A percentile compares a stretch with the other conserved stretches of the same genome.
Evolutionary conservation across 805 yeast species (phyloP).

Genomic region (Myxozyma mucilagina): DNA sequence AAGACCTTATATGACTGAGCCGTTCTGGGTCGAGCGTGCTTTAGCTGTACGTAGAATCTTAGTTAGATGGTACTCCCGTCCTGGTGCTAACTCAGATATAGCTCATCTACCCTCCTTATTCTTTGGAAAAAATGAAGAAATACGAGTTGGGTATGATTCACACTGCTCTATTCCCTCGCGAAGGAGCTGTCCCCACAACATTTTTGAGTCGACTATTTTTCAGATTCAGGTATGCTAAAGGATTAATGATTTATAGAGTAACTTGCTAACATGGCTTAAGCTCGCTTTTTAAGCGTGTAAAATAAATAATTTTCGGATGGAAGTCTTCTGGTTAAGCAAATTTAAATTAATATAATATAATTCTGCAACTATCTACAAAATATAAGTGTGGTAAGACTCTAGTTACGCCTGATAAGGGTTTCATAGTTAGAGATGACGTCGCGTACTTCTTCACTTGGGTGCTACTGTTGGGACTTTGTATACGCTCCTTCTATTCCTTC

Average conservation of each 20-base stretch:
- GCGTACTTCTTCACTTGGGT: too few relatives aligned
- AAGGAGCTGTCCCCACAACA: slow-evolving; percentile 22
- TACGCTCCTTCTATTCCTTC: too few relatives aligned
- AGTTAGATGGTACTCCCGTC: not conserved
- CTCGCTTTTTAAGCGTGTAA: too few relatives aligned
- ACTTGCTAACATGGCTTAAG: too few relatives aligned
- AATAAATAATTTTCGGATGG: too few relatives aligned
- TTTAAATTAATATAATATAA: too few relatives aligned
- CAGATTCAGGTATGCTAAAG: slow-evolving; percentile 5
- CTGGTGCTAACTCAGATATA: not conserved
- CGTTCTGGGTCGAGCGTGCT: slow-evolving; percentile 61
- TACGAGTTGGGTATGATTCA: not conserved
- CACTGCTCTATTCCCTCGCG: slow-evolving; percentile 22
- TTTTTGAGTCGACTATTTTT: slow-evolving; percentile 3
- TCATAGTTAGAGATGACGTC: too few relatives aligned
- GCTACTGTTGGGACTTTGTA: too few relatives aligned
- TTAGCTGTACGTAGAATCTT: slow-evolving; percentile 57
- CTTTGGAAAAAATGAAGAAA: not conserved
- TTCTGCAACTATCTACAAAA: too few relatives aligned
- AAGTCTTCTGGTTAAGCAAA: too few relatives aligned
- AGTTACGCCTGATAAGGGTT: too few relatives aligned
- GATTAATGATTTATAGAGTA: not conserved
- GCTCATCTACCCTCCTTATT: slow-evolving; percentile 26
- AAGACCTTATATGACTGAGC: slow-evolving; percentile 65
- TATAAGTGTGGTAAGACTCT: too few relatives aligned